Evolutionary conservation across 2,329 filamentous ascomycete species (phyloP).

Genomic region (Xenosphaeropsis pyriputrescens): DNA sequence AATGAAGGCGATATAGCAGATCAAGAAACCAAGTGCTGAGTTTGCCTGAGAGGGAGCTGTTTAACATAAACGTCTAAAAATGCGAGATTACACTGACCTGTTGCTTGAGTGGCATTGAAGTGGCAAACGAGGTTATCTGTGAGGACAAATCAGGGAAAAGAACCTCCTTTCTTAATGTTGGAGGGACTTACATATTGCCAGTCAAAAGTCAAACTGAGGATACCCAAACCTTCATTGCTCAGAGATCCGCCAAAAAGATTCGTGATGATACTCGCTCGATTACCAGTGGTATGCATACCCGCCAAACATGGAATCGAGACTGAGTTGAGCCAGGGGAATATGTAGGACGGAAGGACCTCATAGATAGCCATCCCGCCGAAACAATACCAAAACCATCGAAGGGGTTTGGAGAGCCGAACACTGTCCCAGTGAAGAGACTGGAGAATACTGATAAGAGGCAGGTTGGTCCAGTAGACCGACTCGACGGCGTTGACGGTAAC

Average conservation of each 20-base stretch:
- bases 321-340: constrained; percentile 27
- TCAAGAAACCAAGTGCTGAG: constrained; percentile 25
- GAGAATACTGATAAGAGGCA: constrained; percentile 23
- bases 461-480: constrained; percentile 28
- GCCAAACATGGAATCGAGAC: constrained; percentile 30
- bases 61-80: too few relatives aligned
- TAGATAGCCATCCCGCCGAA: constrained; percentile 28
- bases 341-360: constrained; percentile 31
- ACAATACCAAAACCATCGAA: constrained; percentile 22
- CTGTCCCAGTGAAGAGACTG: constrained; percentile 22
- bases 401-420: constrained; percentile 17
- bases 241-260: constrained; percentile 31
- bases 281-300: constrained; percentile 26
- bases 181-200: constrained; percentile 31
- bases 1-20: constrained; percentile 34
- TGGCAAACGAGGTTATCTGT: too few relatives aligned
- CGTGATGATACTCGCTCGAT: constrained; percentile 24
- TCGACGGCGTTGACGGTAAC: constrained; percentile 30
- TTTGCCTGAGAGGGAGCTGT: constrained; percentile 14
- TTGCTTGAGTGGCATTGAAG: constrained; percentile 32
- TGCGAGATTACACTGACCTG: constrained; percentile 17
- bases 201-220: constrained; percentile 26
- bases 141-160: too few relatives aligned
- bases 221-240: constrained; percentile 28
- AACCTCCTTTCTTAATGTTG: constrained; percentile 18